These are phyloP conservation scores for Lentinula aciculospora DNA, from an alignment of 768 basidiomycete genomes.

Conservation along the genomic window DNA sequence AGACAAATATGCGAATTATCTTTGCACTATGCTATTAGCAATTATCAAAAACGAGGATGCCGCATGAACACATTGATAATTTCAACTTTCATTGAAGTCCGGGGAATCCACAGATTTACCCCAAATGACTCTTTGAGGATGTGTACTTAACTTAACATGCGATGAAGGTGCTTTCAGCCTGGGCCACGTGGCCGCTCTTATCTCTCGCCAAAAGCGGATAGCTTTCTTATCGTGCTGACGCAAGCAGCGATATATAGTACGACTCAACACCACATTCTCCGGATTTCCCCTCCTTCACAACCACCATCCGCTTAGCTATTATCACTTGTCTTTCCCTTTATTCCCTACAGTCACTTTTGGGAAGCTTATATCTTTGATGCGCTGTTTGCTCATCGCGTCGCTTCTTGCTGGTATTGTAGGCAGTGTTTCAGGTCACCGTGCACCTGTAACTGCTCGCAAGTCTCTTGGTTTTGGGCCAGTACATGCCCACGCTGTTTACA, in stretches of 20 bases:
- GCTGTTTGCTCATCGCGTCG: slow-evolving; percentile 59
- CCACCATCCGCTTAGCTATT: background rate
- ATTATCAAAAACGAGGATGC: too few species aligned
- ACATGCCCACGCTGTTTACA: slow-evolving; percentile 67
- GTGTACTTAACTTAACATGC: too few species aligned
- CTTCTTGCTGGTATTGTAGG: slow-evolving; percentile 58
- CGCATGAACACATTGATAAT: too few species aligned
- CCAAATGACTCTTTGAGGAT: too few species aligned
- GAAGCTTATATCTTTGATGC: slow-evolving; percentile 33
- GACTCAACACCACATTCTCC: background rate
- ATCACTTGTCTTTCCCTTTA: background rate
- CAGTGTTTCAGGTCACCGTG: slow-evolving; percentile 42
- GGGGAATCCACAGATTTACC: too few species aligned
- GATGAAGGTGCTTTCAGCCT: too few species aligned
- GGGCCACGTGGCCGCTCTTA: background rate
- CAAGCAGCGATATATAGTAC: background rate
- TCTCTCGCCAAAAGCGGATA: background rate
- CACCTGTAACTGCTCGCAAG: slow-evolving; percentile 52
- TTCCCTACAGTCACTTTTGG: background rate
- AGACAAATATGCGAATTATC: too few species aligned
- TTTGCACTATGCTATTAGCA: too few species aligned
- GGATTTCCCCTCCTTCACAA: background rate
- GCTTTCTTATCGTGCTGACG: slow-evolving; percentile 1
- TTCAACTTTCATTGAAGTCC: too few species aligned
- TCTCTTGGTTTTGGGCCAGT: slow-evolving; percentile 85